phyloP scores from a whole-genome alignment of 306 rosid genomes.

The Chamaecrista fasciculata region DNA sequence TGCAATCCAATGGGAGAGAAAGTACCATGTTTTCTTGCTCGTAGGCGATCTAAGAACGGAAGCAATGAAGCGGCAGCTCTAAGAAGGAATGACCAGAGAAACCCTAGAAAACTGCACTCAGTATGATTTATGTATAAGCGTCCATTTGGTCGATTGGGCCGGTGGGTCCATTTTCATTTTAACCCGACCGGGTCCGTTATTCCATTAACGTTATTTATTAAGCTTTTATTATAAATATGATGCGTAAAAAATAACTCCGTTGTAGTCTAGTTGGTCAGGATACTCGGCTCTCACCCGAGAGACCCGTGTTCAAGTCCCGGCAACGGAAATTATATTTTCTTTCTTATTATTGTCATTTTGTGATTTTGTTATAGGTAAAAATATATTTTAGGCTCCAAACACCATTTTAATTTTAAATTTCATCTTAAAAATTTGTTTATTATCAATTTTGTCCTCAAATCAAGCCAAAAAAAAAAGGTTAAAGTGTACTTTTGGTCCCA shows the following conservation, averaged over 20 bases:
- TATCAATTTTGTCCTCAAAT: no score
- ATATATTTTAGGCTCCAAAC: no score
- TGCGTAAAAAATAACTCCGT: neutral
- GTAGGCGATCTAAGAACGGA: slow-evolving; percentile 10
- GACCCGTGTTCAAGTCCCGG: slow-evolving; percentile 39
- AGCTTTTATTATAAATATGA: no score
- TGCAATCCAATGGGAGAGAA: neutral
- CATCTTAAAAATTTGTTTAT: no score
- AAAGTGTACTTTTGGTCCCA: no score
- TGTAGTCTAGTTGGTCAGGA: slow-evolving; percentile 37
- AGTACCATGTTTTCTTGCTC: slow-evolving; percentile 33
- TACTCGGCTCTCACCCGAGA: slow-evolving; percentile 46
- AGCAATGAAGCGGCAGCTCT: neutral
- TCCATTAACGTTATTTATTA: no score
- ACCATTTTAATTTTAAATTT: no score
- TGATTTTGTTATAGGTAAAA: no score
- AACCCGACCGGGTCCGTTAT: no score
- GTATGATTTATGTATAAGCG: slow-evolving; percentile 16
- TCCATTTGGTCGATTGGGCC: neutral
- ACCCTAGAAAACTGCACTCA: slow-evolving; percentile 21
- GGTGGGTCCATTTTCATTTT: neutral
- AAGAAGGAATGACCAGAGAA: neutral
- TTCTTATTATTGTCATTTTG: no score
- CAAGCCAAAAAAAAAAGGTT: no score
- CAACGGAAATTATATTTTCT: no score